Conservation (phyloP, 345 rosid species). For the Syzygium jambos region DNA sequence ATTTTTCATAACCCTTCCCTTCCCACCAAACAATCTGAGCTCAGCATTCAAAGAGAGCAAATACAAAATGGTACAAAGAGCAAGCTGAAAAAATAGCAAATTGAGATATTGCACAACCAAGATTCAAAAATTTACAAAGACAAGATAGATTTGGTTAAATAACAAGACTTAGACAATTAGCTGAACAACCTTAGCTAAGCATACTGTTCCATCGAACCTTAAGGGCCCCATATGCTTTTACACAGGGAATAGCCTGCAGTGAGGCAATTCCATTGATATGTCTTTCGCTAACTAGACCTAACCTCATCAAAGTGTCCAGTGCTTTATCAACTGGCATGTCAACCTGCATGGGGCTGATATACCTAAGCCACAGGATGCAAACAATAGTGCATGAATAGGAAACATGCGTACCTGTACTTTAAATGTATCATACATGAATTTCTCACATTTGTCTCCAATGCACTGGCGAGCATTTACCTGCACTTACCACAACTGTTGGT, state of each 20-base stretch:
- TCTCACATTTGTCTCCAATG: conserved; percentile 72
- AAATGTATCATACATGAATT: conserved; percentile 59
- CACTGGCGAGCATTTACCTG: conserved; percentile 38
- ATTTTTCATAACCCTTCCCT: neutral
- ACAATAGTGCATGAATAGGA: neutral
- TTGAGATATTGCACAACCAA: neutral
- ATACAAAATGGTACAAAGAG: neutral
- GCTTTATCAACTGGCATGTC: conserved; percentile 87
- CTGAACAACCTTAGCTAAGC: conserved; percentile 24
- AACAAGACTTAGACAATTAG: neutral
- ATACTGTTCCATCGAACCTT: conserved; percentile 58
- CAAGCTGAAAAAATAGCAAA: neutral
- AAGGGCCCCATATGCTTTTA: conserved; percentile 47
- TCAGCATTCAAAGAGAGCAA: neutral
- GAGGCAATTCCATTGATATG: conserved; percentile 28
- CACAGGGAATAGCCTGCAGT: conserved; percentile 49
- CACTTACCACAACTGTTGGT: neutral
- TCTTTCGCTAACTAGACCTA: conserved; percentile 58
- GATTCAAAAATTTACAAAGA: neutral
- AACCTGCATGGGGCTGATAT: conserved; percentile 31
- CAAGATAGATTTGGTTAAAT: neutral
- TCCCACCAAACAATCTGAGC: neutral
- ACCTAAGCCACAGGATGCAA: neutral
- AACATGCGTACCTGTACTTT: conserved; percentile 45
- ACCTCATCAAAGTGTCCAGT: conserved; percentile 45